Evolutionary conservation across 306 rosid genomes (phyloP).

Genomic region (Amphicarpaea edgeworthii): DNA sequence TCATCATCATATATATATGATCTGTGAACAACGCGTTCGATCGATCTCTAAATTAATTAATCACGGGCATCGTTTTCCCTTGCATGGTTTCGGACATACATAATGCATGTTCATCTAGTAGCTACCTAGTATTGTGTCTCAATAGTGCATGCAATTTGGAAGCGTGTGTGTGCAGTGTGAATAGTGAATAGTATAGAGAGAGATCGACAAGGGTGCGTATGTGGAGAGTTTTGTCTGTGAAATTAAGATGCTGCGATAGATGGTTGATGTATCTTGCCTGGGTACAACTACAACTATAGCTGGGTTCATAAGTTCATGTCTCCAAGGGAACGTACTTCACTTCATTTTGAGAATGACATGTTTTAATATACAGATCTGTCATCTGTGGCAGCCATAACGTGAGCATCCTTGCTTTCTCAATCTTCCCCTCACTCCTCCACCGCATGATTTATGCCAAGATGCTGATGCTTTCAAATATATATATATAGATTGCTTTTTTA

Average conservation of each 20-base stretch:
- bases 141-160: slow-evolving; percentile 11
- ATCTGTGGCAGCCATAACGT: background rate
- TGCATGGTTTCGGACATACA: slow-evolving; percentile 43
- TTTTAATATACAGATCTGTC: background rate
- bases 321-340: slow-evolving; percentile 3
- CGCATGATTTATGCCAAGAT: background rate
- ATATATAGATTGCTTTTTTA: no score
- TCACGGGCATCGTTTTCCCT: slow-evolving; percentile 18
- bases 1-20: slow-evolving; percentile 35
- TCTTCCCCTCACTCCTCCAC: background rate
- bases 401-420: slow-evolving; percentile 10
- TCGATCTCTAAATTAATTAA: no score
- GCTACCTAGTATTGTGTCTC: slow-evolving; percentile 18
- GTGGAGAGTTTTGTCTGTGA: slow-evolving; percentile 13
- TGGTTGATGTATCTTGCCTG: slow-evolving; percentile 18
- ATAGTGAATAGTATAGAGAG: background rate
- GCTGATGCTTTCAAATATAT: background rate
- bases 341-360: slow-evolving; percentile 16
- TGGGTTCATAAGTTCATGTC: slow-evolving; percentile 29
- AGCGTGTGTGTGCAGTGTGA: background rate
- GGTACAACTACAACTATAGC: slow-evolving; percentile 30
- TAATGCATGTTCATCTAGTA: slow-evolving; percentile 33
- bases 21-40: slow-evolving; percentile 48
- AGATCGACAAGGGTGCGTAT: background rate
- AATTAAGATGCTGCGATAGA: slow-evolving; percentile 15